Conservation (phyloP, 2,329 filamentous ascomycete species). For the Aureobasidium sp. region DNA sequence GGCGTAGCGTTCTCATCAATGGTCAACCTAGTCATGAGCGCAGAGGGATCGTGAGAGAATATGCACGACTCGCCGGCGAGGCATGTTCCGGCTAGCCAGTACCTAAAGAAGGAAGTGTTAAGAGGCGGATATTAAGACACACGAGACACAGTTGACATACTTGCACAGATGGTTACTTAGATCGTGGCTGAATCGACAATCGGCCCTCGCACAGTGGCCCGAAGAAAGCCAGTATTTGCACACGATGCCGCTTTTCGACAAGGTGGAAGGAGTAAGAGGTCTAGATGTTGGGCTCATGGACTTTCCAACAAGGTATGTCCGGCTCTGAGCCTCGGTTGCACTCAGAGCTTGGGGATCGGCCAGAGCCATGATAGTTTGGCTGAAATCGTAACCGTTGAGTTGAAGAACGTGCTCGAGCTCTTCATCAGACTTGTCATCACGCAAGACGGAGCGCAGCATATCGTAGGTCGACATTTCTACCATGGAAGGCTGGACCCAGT, state of each 20-base stretch:
- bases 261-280: slow-evolving; percentile 65
- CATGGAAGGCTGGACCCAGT: slow-evolving; percentile 61
- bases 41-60: slow-evolving; percentile 91
- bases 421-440: slow-evolving; percentile 80
- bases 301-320: slow-evolving; percentile 72
- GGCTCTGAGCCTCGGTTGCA: slow-evolving; percentile 47
- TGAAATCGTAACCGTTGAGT: slow-evolving; percentile 84
- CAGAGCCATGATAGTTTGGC: slow-evolving; percentile 79
- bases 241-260: slow-evolving; percentile 76
- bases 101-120: slow-evolving; percentile 44
- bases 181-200: slow-evolving; percentile 96
- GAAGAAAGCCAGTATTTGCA: slow-evolving; percentile 97
- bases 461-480: slow-evolving; percentile 97
- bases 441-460: slow-evolving; percentile 89
- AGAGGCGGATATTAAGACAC: slow-evolving; percentile 9
- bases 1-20: slow-evolving; percentile 61
- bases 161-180: slow-evolving; percentile 96
- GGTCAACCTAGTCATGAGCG: slow-evolving; percentile 72
- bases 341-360: slow-evolving; percentile 23
- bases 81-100: slow-evolving; percentile 94
- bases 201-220: slow-evolving; percentile 88
- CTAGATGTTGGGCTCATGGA: slow-evolving; percentile 67
- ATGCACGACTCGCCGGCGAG: slow-evolving; percentile 89
- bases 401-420: slow-evolving; percentile 91
- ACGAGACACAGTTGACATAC: slow-evolving; percentile 36